Base-by-base conservation (phyloP, 176 grass and related monocot genomes). In the Carex myosuroides region DNA sequence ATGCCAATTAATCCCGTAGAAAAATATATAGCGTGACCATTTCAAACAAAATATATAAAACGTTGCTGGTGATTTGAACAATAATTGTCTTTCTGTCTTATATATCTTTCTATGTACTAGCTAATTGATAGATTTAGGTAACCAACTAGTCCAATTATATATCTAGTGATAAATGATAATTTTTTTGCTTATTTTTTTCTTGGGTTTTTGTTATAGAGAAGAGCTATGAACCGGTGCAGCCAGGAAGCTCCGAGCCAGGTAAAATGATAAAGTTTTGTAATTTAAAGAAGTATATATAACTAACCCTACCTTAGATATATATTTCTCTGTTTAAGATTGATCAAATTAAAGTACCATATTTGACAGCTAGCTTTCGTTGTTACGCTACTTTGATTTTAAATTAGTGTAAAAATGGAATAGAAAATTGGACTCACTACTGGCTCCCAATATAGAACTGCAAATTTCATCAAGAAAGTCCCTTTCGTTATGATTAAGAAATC, bases 181-280 rank as follows among this genome's bases (percentile, higher is more conserved):
- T 55, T 6, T 54, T 76, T 82, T 57, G 29, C n/a, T 42, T 60
- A 3, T 24, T 83, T 5, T 22, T 55, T 41, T 44, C 50, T 30
- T 26, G 11, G 13, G 24, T 44, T 80, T 33, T 41, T 42, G n/a
- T 64, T 66, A 14, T 64, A 82, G 80, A 91, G 83, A 94, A 87
- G 86, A 87, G 90, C 32, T 84, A 42, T 9, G 92, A 94, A 85
- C 54, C 88, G 85, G 69, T 87, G 85, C 91, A 82, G 48, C 92
- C 88, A 17, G 84, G 71, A 64, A 88, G 66, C 60, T 72, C 64
- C 22, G 91, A 98, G 33, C 84, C 85, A 93, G 95, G 94, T 97
- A 94, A 85, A 56, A 62, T 60, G 37, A 57, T 67, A 9, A 60
- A 24, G 82, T 90, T 80, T 42, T 72, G 67, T 14, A 54, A 76